phyloP scores from a whole-genome alignment of 2,329 filamentous ascomycete species.

The Aspergillus neoniger region DNA sequence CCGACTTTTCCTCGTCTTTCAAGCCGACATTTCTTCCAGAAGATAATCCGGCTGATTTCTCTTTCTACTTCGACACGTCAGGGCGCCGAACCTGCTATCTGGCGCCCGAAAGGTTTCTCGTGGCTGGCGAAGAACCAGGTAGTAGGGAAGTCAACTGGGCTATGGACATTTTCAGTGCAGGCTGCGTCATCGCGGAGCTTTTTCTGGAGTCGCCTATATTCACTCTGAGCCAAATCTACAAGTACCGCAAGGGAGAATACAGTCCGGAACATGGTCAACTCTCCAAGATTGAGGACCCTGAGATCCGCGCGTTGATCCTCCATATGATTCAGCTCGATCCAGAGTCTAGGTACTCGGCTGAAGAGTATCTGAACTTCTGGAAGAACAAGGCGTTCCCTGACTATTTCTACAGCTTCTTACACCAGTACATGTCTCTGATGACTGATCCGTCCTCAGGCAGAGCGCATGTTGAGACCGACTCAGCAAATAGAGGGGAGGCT shows the following conservation, averaged over 20 bases:
- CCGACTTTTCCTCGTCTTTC: constrained; percentile 95
- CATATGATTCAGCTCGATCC: constrained; percentile 98
- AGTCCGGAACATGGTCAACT: constrained; percentile 80
- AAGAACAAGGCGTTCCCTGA: constrained; percentile 88
- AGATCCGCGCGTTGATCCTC: constrained; percentile 82
- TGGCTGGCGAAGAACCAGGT: constrained; percentile 66
- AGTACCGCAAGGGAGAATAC: constrained; percentile 89
- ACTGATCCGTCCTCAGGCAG: constrained; percentile 86
- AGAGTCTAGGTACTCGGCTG: constrained; percentile 85
- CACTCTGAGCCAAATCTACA: constrained; percentile 92
- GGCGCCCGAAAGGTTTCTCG: constrained; percentile 87
- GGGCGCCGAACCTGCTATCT: constrained; percentile 91
- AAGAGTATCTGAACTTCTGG: constrained; percentile 92
- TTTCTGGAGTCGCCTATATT: constrained; percentile 97
- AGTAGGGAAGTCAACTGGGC: constrained; percentile 75
- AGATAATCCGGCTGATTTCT: constrained; percentile 96
- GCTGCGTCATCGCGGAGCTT: constrained; percentile 94
- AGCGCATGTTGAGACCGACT: constrained; percentile 66
- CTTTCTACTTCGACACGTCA: constrained; percentile 95
- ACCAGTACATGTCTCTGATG: constrained; percentile 95
- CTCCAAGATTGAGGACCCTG: constrained; percentile 81
- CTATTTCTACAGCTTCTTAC: constrained; percentile 96
- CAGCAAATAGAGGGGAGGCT: constrained; percentile 76
- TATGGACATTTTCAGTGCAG: constrained; percentile 98
- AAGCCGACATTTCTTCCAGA: constrained; percentile 93